These are phyloP conservation scores for Neurospora sublineolata DNA, from an alignment of 495 filamentous ascomycete species.

Conservation along the genomic window DNA sequence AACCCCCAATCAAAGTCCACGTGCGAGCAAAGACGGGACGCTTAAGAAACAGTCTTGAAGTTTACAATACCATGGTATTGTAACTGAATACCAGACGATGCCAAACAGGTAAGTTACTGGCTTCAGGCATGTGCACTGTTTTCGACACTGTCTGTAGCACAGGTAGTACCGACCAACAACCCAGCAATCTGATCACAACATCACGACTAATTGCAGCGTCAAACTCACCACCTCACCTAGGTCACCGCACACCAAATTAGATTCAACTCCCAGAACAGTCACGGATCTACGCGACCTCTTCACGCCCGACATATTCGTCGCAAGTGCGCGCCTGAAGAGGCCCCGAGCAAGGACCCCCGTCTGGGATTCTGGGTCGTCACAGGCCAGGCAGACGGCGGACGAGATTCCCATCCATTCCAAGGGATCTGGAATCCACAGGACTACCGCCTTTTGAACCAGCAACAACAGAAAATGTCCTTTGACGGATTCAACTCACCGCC, in stretches of 20 bases:
- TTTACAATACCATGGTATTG: background rate
- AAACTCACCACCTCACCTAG: background rate
- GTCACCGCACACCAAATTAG: background rate
- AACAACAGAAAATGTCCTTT: slow-evolving; percentile 4
- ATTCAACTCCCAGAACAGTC: background rate
- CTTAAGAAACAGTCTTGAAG: background rate
- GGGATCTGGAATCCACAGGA: background rate
- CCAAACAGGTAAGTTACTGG: background rate
- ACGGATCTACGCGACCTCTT: background rate
- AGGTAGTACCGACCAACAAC: background rate
- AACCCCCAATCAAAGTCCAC: background rate
- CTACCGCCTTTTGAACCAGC: slow-evolving; percentile 1
- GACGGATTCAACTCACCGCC: slow-evolving; percentile 16
- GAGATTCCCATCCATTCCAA: background rate
- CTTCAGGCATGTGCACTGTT: background rate
- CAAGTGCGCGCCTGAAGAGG: background rate
- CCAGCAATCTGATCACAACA: background rate
- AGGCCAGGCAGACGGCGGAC: background rate
- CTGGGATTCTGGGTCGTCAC: background rate
- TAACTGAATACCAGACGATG: background rate
- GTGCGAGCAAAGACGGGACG: background rate
- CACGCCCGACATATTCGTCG: background rate
- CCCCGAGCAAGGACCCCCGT: background rate
- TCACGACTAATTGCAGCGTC: background rate
- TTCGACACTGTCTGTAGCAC: background rate